Conservation (phyloP, 371 early-diverging fungal genomes). For the Mucor mucedo region DNA sequence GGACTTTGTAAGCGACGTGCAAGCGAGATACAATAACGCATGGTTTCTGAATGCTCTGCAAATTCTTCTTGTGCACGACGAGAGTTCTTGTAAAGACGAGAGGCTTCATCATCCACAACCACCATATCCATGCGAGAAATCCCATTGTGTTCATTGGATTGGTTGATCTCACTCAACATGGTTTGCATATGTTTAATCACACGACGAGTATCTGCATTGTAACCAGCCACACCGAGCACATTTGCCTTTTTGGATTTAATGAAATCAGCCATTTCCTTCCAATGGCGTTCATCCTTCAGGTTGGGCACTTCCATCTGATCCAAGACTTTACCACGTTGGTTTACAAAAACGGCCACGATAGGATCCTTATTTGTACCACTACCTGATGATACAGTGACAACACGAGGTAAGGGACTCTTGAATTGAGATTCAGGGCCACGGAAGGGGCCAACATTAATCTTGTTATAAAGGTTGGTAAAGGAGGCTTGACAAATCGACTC, state of each 20-base stretch:
- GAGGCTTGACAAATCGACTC: conserved; percentile 73
- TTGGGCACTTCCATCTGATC: conserved; percentile 70
- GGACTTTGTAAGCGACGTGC: conserved; percentile 90
- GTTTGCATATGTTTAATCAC: conserved; percentile 71
- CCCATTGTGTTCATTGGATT: conserved; percentile 29
- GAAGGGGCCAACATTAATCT: conserved; percentile 77
- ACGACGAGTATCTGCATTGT: conserved; percentile 72
- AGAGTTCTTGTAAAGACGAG: conserved; percentile 84
- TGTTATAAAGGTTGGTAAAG: conserved; percentile 68
- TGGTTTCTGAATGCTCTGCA: conserved; percentile 64
- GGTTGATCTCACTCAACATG: conserved; percentile 61
- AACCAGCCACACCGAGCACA: conserved; percentile 86
- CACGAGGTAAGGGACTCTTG: conserved; percentile 70
- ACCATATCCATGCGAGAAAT: conserved; percentile 42
- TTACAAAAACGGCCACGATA: conserved; percentile 74
- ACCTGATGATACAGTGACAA: conserved; percentile 85
- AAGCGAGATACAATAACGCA: conserved; percentile 88
- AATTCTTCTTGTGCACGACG: conserved; percentile 78
- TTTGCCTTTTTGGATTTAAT: conserved; percentile 71
- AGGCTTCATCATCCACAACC: conserved; percentile 86
- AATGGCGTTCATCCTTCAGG: conserved; percentile 63
- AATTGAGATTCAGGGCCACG: conserved; percentile 52
- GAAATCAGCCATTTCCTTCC: conserved; percentile 63
- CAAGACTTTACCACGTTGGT: conserved; percentile 76
- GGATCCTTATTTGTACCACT: conserved; percentile 75